phyloP scores from a whole-genome alignment of 441 rosid genomes.

The Codiaeum variegatum region DNA sequence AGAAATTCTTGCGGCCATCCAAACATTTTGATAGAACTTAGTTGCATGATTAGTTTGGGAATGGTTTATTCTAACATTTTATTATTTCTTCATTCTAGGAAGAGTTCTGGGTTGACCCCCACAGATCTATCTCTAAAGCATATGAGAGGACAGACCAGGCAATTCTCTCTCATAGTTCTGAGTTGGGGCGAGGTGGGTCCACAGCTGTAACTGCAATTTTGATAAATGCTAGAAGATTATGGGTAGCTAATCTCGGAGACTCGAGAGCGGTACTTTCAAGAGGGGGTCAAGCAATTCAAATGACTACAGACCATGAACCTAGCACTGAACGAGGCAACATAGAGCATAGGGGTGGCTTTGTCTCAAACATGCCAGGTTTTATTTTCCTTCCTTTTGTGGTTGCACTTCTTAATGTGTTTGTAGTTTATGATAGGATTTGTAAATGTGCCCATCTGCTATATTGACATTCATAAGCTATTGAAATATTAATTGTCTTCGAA shows the following conservation, averaged over 20 bases:
- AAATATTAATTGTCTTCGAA: neutral
- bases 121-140: slow-evolving; percentile 60
- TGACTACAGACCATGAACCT: slow-evolving; percentile 82
- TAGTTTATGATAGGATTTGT: neutral
- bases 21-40: slow-evolving; percentile 9
- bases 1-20: slow-evolving; percentile 12
- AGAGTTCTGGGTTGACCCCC: slow-evolving; percentile 69
- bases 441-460: neutral
- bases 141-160: slow-evolving; percentile 86
- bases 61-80: slow-evolving; percentile 20
- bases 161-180: slow-evolving; percentile 63
- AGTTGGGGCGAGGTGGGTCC: slow-evolving; percentile 83
- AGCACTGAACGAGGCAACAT: slow-evolving; percentile 78
- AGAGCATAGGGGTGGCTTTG: slow-evolving; percentile 83
- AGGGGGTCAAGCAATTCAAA: slow-evolving; percentile 57
- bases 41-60: slow-evolving; percentile 6
- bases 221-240: slow-evolving; percentile 52
- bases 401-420: neutral
- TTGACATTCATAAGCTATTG: slow-evolving; percentile 6
- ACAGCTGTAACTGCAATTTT: slow-evolving; percentile 89
- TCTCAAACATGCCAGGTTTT: slow-evolving; percentile 92
- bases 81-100: slow-evolving; percentile 41
- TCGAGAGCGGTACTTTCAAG: slow-evolving; percentile 80
- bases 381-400: neutral
- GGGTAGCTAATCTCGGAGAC: slow-evolving; percentile 90